Conservation (phyloP, 352 stramenopile genomes). For the Phytophthora litchii region DNA sequence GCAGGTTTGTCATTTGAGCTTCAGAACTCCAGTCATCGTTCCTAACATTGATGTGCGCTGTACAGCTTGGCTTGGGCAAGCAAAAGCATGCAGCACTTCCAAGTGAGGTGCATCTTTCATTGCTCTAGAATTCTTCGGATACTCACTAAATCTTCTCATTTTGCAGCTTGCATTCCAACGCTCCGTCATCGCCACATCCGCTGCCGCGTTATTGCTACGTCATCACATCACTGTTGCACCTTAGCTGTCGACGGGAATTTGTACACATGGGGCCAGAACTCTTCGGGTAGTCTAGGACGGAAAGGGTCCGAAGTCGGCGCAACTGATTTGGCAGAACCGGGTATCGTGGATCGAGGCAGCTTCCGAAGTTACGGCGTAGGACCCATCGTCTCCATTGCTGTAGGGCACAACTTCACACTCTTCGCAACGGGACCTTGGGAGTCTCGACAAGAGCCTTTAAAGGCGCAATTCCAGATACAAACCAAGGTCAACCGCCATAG, state of each 20-base stretch:
- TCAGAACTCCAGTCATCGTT: background rate
- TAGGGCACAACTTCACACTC: constrained; percentile 64
- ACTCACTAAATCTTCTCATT: background rate
- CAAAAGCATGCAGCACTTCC: constrained; percentile 65
- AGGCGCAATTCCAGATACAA: constrained; percentile 44
- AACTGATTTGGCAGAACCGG: constrained; percentile 50
- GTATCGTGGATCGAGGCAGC: constrained; percentile 41
- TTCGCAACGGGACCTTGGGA: constrained; percentile 59
- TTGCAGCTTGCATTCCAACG: constrained; percentile 57
- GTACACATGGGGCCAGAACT: constrained; percentile 76
- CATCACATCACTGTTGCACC: constrained; percentile 63
- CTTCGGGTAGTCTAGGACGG: constrained; percentile 59
- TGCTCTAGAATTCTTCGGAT: background rate
- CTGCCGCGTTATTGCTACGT: constrained; percentile 52
- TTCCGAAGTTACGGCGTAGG: constrained; percentile 50
- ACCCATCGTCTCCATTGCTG: constrained; percentile 57
- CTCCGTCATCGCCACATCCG: constrained; percentile 57
- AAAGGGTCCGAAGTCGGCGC: constrained; percentile 27
- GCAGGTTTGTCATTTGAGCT: constrained; percentile 38
- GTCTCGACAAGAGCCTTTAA: constrained; percentile 39
- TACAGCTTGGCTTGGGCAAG: constrained; percentile 68
- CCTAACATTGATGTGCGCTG: background rate
- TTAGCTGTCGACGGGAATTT: constrained; percentile 62
- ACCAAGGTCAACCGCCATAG: constrained; percentile 55
- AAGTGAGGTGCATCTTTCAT: constrained; percentile 41